These are phyloP conservation scores for Coemansia sp. DNA, from an alignment of 192 early-diverging fungal genomes.

Conservation along the genomic window DNA sequence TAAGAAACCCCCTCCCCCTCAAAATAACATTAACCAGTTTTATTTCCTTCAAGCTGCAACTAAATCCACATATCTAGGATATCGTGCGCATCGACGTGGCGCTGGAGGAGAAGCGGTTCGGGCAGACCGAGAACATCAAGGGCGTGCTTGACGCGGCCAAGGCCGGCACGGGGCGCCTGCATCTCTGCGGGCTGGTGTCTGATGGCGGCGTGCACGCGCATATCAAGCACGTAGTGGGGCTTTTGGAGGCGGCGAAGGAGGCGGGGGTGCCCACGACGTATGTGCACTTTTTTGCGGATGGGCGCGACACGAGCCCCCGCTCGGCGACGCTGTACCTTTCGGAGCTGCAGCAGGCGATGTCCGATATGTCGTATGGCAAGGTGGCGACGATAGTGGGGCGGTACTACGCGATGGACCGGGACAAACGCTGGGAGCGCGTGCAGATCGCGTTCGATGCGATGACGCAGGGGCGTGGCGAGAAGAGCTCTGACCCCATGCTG, in stretches of 20 bases:
- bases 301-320: constrained; percentile 93
- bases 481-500: constrained; percentile 50
- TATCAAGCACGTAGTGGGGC: constrained; percentile 83
- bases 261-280: constrained; percentile 80
- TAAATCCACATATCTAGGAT: constrained; percentile 58
- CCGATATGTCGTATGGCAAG: constrained; percentile 68
- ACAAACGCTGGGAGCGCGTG: constrained; percentile 99
- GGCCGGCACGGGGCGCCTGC: constrained; percentile 75
- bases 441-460: constrained; percentile 93
- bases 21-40: neutral
- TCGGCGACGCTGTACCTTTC: constrained; percentile 80
- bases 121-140: constrained; percentile 68
- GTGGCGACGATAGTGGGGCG: constrained; percentile 93
- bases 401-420: constrained; percentile 99
- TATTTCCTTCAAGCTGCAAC: neutral
- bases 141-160: constrained; percentile 86
- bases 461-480: constrained; percentile 68
- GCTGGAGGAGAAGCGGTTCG: constrained; percentile 83
- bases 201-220: constrained; percentile 99
- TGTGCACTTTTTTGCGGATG: constrained; percentile 98
- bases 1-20: too few relatives aligned
- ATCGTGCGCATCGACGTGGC: constrained; percentile 97
- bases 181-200: constrained; percentile 92
- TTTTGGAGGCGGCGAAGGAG: constrained; percentile 84
- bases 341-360: constrained; percentile 64